Evolutionary conservation across 2,329 filamentous ascomycete species (phyloP).

Genomic region (Teratosphaeria destructans): DNA sequence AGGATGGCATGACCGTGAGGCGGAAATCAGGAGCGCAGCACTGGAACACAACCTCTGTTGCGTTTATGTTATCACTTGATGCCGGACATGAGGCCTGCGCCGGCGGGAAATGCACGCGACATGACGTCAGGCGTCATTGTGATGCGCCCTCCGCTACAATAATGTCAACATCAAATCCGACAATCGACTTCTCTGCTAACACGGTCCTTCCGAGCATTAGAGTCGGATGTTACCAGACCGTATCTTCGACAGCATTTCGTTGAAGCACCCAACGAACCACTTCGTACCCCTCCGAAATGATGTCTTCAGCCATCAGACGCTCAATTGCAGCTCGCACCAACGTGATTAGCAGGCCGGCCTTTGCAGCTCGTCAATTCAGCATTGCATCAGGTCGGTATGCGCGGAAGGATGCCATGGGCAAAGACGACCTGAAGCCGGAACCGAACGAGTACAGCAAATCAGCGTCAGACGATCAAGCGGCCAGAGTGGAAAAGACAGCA

Average conservation of each 20-base stretch:
- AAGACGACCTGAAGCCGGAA: slow-evolving; percentile 53
- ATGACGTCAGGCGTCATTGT: neutral
- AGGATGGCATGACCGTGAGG: too few relatives aligned
- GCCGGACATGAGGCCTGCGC: neutral
- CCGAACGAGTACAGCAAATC: slow-evolving; percentile 58
- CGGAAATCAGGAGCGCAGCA: too few relatives aligned
- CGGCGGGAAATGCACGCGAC: neutral
- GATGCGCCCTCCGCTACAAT: neutral
- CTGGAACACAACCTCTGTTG: neutral
- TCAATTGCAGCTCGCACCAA: slow-evolving; percentile 1
- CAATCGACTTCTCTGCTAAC: neutral
- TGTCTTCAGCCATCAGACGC: neutral
- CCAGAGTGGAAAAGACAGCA: slow-evolving; percentile 48
- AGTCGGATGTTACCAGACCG: neutral
- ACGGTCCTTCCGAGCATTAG: neutral
- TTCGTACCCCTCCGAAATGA: neutral
- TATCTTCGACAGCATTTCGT: neutral
- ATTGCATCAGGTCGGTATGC: slow-evolving; percentile 17
- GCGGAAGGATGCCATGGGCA: slow-evolving; percentile 36
- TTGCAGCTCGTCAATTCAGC: slow-evolving; percentile 11
- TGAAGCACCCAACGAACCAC: neutral
- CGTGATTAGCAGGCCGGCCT: slow-evolving; percentile 2
- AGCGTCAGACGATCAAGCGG: slow-evolving; percentile 51
- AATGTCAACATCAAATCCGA: neutral
- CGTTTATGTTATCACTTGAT: neutral